A percentile compares a stretch with the other conserved stretches of the same genome.
Evolutionary conservation across 2,329 filamentous ascomycete species (phyloP).

Genomic region (Botryotinia calthae): DNA sequence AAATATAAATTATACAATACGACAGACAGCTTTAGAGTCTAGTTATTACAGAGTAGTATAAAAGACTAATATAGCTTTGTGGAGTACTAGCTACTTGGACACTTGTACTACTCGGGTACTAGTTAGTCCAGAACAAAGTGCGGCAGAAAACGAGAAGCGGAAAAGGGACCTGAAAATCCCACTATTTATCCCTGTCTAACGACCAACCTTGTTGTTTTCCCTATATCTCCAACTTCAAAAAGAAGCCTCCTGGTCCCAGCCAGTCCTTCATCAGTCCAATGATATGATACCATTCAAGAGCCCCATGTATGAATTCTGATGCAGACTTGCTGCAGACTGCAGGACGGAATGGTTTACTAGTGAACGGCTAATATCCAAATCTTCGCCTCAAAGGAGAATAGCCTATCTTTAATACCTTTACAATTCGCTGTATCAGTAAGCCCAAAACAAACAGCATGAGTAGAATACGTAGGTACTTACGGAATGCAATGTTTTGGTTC

Average conservation of each 20-base stretch:
- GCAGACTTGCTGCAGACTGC: not conserved
- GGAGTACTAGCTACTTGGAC: not conserved
- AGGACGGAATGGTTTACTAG: conserved; percentile 1
- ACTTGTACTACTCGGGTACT: not conserved
- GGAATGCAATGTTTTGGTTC: not conserved
- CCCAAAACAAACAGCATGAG: not conserved
- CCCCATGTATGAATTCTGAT: conserved; percentile 26
- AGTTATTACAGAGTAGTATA: not conserved
- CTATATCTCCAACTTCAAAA: conserved; percentile 20
- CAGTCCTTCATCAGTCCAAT: conserved; percentile 28
- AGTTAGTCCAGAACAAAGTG: not conserved
- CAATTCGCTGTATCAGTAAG: not conserved
- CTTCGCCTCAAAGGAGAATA: conserved; percentile 1
- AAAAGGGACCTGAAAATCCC: not conserved
- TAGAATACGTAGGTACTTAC: not conserved
- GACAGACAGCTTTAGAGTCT: not conserved
- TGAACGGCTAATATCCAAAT: conserved; percentile 9
- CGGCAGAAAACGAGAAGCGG: not conserved
- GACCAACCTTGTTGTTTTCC: conserved; percentile 4
- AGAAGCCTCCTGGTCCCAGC: conserved; percentile 14
- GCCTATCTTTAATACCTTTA: not conserved
- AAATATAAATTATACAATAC: not conserved
- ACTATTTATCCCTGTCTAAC: conserved; percentile 1
- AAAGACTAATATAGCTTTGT: not conserved
- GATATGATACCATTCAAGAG: conserved; percentile 25